Conservation (phyloP, 2,329 filamentous ascomycete genomes). For the Lachnellula suecica region DNA sequence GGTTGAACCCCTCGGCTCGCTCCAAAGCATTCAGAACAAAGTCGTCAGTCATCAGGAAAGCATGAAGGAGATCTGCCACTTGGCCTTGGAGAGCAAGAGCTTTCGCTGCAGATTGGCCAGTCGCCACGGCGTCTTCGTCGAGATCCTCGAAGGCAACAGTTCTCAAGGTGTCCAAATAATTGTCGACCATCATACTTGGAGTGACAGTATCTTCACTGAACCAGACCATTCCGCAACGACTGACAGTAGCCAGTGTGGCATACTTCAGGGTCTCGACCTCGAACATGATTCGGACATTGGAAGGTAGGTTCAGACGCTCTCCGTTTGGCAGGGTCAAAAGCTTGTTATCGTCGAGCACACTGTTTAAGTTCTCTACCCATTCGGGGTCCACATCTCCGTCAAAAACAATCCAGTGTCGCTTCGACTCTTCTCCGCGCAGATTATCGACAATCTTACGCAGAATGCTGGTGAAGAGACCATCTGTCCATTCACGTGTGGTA, state of each 20-base stretch:
- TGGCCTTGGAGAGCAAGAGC: conserved; percentile 76
- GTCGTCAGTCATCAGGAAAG: conserved; percentile 73
- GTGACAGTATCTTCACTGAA: conserved; percentile 98
- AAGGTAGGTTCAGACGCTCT: conserved; percentile 90
- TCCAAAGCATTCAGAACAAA: conserved; percentile 78
- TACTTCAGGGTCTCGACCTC: conserved; percentile 98
- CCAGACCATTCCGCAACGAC: conserved; percentile 99
- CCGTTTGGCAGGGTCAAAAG: conserved; percentile 94
- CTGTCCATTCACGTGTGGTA: conserved; percentile 98
- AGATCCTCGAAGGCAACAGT: conserved; percentile 89
- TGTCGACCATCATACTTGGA: conserved; percentile 84
- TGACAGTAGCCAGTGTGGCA: conserved; percentile 96
- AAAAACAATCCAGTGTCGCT: conserved; percentile 99
- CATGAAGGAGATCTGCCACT: conserved; percentile 75
- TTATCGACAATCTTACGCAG: conserved; percentile 98
- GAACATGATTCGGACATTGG: conserved; percentile 99
- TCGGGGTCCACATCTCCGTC: conserved; percentile 98
- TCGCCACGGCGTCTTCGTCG: conserved; percentile 83
- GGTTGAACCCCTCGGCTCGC: conserved; percentile 75
- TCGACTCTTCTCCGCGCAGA: conserved; percentile 91
- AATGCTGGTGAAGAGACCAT: conserved; percentile 96
- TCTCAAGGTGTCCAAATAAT: conserved; percentile 84
- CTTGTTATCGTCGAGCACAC: conserved; percentile 98
- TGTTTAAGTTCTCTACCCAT: conserved; percentile 99
- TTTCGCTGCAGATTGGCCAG: conserved; percentile 74